Conservation (phyloP, 495 filamentous ascomycete genomes). For the Neurospora sp. region DNA sequence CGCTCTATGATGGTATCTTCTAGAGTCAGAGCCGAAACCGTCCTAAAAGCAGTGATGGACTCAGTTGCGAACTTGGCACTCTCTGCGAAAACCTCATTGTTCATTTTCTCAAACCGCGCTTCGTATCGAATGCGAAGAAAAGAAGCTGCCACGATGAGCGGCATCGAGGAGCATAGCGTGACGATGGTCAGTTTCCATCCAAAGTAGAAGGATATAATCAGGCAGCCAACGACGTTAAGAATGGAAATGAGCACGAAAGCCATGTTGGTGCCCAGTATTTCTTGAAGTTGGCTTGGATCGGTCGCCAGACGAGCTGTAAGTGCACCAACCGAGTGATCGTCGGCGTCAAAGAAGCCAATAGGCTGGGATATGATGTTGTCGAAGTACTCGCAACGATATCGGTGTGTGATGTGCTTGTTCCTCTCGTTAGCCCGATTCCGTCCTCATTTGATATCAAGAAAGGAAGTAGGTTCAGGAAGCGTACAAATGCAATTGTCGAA, state of each 20-base stretch:
- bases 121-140: slow-evolving; percentile 44
- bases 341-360: slow-evolving; percentile 49
- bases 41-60: slow-evolving; percentile 44
- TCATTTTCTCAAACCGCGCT: slow-evolving; percentile 41
- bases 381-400: slow-evolving; percentile 52
- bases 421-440: not conserved
- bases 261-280: slow-evolving; percentile 48
- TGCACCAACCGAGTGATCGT: slow-evolving; percentile 37
- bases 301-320: slow-evolving; percentile 42
- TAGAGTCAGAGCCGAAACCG: slow-evolving; percentile 44
- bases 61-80: slow-evolving; percentile 48
- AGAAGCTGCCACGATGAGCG: slow-evolving; percentile 37
- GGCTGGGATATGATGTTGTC: slow-evolving; percentile 43
- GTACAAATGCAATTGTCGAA: slow-evolving; percentile 40
- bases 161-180: slow-evolving; percentile 38
- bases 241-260: slow-evolving; percentile 39
- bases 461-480: slow-evolving; percentile 1
- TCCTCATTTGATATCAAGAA: not conserved
- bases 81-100: slow-evolving; percentile 41
- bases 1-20: slow-evolving; percentile 40
- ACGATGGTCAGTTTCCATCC: slow-evolving; percentile 49
- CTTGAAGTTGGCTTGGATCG: slow-evolving; percentile 52
- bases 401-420: slow-evolving; percentile 33
- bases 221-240: slow-evolving; percentile 37
- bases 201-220: slow-evolving; percentile 42